phyloP scores from a whole-genome alignment of 2,329 filamentous ascomycete species.

The Thyridium curvatum region DNA sequence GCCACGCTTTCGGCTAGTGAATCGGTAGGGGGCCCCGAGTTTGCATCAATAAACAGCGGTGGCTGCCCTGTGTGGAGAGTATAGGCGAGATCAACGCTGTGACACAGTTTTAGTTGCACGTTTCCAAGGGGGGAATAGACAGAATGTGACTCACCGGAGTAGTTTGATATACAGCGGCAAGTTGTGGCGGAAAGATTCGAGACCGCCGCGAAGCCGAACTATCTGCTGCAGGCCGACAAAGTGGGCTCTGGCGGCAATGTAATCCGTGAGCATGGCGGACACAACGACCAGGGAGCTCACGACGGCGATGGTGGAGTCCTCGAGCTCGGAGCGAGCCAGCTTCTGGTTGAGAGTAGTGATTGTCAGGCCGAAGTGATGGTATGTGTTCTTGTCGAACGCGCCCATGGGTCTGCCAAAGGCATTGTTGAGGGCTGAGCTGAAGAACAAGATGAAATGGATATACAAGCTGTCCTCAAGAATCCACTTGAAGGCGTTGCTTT shows the following conservation, averaged over 20 bases:
- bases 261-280: conserved; percentile 1
- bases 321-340: background rate
- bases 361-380: background rate
- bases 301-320: background rate
- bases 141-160: too few relatives aligned
- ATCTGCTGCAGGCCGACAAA: conserved; percentile 1
- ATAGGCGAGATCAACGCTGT: conserved; percentile 1
- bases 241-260: background rate
- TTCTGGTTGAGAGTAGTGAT: background rate
- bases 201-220: background rate
- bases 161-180: background rate
- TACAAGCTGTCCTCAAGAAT: background rate
- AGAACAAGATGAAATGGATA: conserved; percentile 2
- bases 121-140: too few relatives aligned
- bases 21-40: too few relatives aligned
- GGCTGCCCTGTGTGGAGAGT: background rate
- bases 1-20: too few relatives aligned
- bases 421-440: background rate
- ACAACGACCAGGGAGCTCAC: conserved; percentile 1
- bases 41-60: background rate
- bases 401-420: background rate
- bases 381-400: background rate
- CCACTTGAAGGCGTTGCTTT: background rate
- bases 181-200: background rate
- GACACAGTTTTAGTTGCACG: too few relatives aligned